Evolutionary conservation across 2,329 filamentous ascomycete species (phyloP).

Genomic region (Teratosphaeria pseudoeucalypti): DNA sequence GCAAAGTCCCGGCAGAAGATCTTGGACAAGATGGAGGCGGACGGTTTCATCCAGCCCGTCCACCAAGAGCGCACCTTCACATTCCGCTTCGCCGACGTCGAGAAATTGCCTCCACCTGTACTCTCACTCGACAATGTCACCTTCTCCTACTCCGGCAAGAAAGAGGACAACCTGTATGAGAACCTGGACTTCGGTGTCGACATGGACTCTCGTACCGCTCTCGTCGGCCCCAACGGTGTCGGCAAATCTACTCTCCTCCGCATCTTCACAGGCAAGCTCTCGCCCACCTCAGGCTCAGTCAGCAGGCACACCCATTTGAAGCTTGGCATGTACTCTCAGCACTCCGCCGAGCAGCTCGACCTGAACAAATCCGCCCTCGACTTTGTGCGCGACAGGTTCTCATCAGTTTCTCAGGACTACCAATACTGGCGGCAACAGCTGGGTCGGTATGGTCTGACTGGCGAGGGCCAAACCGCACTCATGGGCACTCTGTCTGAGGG

Average conservation of each 20-base stretch:
- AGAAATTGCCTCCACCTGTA: slow-evolving; percentile 97
- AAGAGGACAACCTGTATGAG: slow-evolving; percentile 88
- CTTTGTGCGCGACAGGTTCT: slow-evolving; percentile 94
- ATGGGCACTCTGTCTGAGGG: slow-evolving; percentile 98
- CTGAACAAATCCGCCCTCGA: slow-evolving; percentile 95
- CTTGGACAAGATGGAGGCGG: slow-evolving; percentile 99
- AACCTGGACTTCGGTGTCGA: slow-evolving; percentile 97
- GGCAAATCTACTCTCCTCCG: slow-evolving; percentile 94
- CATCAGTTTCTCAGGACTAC: slow-evolving; percentile 83
- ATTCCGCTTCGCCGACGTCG: slow-evolving; percentile 96
- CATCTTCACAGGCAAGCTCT: slow-evolving; percentile 93
- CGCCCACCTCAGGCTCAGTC: slow-evolving; percentile 69
- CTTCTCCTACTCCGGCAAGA: slow-evolving; percentile 90
- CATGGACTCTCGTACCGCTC: slow-evolving; percentile 95
- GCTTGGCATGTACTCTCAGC: slow-evolving; percentile 95
- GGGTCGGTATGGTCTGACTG: slow-evolving; percentile 83
- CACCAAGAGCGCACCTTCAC: slow-evolving; percentile 78
- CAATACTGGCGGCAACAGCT: slow-evolving; percentile 99
- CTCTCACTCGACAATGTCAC: slow-evolving; percentile 94
- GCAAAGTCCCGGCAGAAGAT: slow-evolving; percentile 99
- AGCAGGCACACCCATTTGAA: slow-evolving; percentile 96
- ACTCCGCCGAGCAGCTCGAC: slow-evolving; percentile 96
- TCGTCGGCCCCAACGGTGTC: slow-evolving; percentile 97
- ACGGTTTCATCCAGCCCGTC: slow-evolving; percentile 94
- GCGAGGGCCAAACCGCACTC: slow-evolving; percentile 87